These are phyloP conservation scores for Sclerotinia spermophila DNA, from an alignment of 2,329 filamentous ascomycete species.

Conservation along the genomic window DNA sequence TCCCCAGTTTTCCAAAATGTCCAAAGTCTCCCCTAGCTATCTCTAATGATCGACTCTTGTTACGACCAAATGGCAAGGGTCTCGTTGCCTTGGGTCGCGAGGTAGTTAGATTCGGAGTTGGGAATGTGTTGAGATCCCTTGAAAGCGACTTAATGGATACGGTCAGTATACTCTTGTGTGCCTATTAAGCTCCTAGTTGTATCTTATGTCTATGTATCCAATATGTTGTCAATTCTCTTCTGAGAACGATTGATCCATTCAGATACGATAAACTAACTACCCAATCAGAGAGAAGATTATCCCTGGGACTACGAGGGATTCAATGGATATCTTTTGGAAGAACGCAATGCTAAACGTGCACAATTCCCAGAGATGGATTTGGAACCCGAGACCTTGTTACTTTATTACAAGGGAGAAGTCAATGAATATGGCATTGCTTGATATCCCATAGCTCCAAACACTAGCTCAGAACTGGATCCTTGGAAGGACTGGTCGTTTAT, in stretches of 20 bases:
- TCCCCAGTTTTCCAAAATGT: not conserved
- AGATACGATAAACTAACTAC: not conserved
- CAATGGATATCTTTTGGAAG: conserved; percentile 11
- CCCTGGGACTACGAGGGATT: conserved; percentile 1
- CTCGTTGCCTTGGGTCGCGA: not conserved
- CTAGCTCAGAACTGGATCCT: not conserved
- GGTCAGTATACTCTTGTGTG: conserved; percentile 1
- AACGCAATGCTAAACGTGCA: not conserved
- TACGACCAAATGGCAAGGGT: not conserved
- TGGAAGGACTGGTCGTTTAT: not conserved
- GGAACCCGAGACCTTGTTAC: not conserved
- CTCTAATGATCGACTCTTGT: not conserved
- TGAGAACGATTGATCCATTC: not conserved
- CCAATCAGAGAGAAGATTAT: conserved; percentile 11
- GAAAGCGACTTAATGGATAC: not conserved
- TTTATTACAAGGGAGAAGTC: not conserved
- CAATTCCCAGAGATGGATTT: conserved; percentile 1
- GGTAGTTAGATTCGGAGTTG: not conserved
- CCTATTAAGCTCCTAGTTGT: not conserved
- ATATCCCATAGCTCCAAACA: not conserved
- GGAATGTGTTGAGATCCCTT: not conserved
- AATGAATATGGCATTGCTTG: conserved; percentile 11
- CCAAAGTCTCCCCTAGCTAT: not conserved
- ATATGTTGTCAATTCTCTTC: not conserved
- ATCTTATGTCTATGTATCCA: not conserved